Base-by-base conservation (phyloP, 495 filamentous ascomycete genomes). In the Trichoderma reesei region DNA sequence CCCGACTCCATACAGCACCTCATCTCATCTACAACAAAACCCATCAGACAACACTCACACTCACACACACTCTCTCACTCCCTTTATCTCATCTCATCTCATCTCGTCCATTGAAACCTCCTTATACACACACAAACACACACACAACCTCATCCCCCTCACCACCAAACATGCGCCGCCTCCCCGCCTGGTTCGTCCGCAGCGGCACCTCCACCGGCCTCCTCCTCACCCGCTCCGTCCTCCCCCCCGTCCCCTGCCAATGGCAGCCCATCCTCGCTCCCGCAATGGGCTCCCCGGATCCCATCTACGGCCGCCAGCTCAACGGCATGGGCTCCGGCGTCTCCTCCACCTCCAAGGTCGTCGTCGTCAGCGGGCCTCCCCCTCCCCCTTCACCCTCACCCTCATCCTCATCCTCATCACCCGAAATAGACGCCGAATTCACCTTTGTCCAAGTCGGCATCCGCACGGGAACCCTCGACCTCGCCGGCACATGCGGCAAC, bases 401-500 rank as follows among this genome's bases (percentile, higher is more conserved):
- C 0, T 39, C 38, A 39, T 39, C 38, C 11, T 39, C 38, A 6
- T 7, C 38, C 38, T 6, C 38, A 6, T 1, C 6, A 6, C 6
- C 38, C 38, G 82, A 83, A 54, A 83, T 83, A 0, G 86, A 90
- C 63, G 76, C 90, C 18, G 88, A 91, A 60, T 91, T 86, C 67
- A 90, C 87, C 0, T 91, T 91, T 65, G 82, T 86, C 3, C 83
- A 86, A 33, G 78, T 91, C 2, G 87, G 87, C 0, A 78, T 91
- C 62, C 77, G 77, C 51, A 80, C 84, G 64, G 74, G 72, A 9
- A 69, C 73, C 14, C 76, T 90, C 2, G 88, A 91, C 70, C 81
- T 83, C 65, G 83, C 83, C 1, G 84, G 86, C 13, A 91, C 90
- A 69, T 91, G 88, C 67, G 88, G 88, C 8, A 91, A 90, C 66